Conservation (phyloP, 148 eudicot genomes). For the Fagopyrum tataricum region DNA sequence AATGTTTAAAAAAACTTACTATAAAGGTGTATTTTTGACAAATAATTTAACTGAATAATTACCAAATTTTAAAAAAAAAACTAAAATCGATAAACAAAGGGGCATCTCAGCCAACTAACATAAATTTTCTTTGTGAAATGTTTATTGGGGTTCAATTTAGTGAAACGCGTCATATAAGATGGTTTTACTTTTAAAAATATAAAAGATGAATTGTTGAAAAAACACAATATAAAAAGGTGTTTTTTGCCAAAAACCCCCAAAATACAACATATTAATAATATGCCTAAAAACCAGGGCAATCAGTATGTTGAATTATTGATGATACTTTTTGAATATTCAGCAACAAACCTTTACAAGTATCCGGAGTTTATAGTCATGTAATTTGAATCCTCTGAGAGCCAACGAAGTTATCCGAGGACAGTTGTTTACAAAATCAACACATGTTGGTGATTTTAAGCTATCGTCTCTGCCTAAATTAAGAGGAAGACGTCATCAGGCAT, state of each 20-base stretch:
- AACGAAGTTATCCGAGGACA: constrained; percentile 46
- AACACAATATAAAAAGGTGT: too few relatives aligned
- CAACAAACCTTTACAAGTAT: constrained; percentile 44
- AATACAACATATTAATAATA: neutral
- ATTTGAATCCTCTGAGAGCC: constrained; percentile 54
- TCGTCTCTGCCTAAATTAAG: constrained; percentile 55
- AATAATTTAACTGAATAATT: too few relatives aligned
- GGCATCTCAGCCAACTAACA: too few relatives aligned
- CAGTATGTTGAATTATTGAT: neutral
- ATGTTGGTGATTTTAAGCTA: constrained; percentile 43
- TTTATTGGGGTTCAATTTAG: too few relatives aligned
- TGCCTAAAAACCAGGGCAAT: neutral
- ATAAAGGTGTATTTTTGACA: too few relatives aligned
- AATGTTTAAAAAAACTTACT: too few relatives aligned
- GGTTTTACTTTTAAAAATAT: too few relatives aligned
- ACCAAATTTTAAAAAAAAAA: too few relatives aligned
- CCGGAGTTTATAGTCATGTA: constrained; percentile 44
- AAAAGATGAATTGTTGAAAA: too few relatives aligned
- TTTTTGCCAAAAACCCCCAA: neutral
- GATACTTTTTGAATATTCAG: neutral
- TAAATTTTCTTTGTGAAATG: too few relatives aligned
- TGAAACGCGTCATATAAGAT: too few relatives aligned
- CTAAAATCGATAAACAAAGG: too few relatives aligned
- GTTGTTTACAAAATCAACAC: constrained; percentile 43
- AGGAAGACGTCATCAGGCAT: neutral